These are phyloP conservation scores for Naganishia cerealis DNA, from an alignment of 1,284 basidiomycete genomes.

Conservation along the genomic window DNA sequence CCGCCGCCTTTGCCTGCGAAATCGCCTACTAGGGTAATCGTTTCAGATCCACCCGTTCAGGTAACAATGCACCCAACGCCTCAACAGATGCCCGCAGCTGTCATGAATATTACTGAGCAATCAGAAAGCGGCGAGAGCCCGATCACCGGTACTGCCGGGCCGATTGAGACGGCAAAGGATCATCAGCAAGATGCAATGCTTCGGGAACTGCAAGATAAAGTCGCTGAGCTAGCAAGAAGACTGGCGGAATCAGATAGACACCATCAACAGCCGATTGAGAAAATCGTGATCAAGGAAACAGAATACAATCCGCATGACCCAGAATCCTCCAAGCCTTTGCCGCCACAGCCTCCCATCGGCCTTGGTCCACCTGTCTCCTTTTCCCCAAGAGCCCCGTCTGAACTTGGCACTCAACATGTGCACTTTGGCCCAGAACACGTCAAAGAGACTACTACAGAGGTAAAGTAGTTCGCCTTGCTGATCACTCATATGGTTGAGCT, in stretches of 20 bases:
- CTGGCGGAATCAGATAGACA: slow-evolving; percentile 14
- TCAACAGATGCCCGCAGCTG: slow-evolving; percentile 29
- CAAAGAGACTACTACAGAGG: slow-evolving; percentile 35
- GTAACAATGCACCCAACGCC: slow-evolving; percentile 23
- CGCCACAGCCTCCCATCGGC: not conserved
- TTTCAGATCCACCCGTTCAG: slow-evolving; percentile 39
- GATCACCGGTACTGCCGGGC: slow-evolving; percentile 10
- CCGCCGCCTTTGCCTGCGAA: slow-evolving; percentile 40
- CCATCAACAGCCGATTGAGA: slow-evolving; percentile 7
- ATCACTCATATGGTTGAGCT: not conserved
- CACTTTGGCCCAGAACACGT: slow-evolving; percentile 33
- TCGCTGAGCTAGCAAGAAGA: slow-evolving; percentile 17
- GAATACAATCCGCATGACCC: slow-evolving; percentile 16
- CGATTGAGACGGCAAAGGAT: slow-evolving; percentile 38
- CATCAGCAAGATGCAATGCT: slow-evolving; percentile 46
- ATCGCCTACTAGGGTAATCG: slow-evolving; percentile 41
- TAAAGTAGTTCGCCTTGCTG: not conserved
- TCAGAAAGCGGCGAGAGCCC: slow-evolving; percentile 36
- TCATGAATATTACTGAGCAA: slow-evolving; percentile 33
- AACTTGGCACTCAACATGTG: slow-evolving; percentile 20
- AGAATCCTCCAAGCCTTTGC: slow-evolving; percentile 7
- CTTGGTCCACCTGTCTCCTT: slow-evolving; percentile 20
- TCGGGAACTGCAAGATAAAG: slow-evolving; percentile 44
- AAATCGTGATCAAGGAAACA: slow-evolving; percentile 27
- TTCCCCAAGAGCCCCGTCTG: slow-evolving; percentile 4